A percentile compares a stretch with the other conserved stretches of the same genome.
phyloP scores from a whole-genome alignment of 768 basidiomycete species.

The Lentinula sp. region DNA sequence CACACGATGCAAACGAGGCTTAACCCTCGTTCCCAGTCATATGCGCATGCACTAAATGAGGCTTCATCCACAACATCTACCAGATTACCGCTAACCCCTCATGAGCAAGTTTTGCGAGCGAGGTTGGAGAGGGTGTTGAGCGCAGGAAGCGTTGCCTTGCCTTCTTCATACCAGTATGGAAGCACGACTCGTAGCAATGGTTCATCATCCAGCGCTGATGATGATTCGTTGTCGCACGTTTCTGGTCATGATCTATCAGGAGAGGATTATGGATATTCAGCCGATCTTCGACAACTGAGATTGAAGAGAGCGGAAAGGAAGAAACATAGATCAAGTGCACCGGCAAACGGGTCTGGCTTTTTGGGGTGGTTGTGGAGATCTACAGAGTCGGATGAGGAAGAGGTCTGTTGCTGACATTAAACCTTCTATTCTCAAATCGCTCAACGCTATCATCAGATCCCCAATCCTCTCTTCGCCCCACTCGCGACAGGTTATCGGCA shows the following conservation, averaged over 20 bases:
- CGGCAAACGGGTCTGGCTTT: neutral
- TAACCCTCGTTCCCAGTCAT: neutral
- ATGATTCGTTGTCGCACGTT: neutral
- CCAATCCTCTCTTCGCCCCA: neutral
- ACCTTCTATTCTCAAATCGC: neutral
- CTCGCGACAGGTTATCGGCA: neutral
- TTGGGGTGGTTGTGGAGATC: constrained; percentile 3
- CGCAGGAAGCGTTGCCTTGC: neutral
- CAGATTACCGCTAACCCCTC: neutral
- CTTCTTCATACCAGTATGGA: neutral
- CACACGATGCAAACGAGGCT: neutral
- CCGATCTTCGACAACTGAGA: neutral
- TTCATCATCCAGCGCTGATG: neutral
- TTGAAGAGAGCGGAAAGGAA: neutral
- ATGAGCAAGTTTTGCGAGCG: constrained; percentile 2
- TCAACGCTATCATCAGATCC: neutral
- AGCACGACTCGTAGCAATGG: neutral
- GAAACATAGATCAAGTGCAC: neutral
- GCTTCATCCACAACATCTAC: neutral
- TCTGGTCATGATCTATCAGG: neutral
- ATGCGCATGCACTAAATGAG: neutral
- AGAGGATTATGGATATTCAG: neutral
- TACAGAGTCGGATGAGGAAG: neutral
- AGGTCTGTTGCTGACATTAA: neutral
- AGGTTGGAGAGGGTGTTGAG: constrained; percentile 1